These are phyloP conservation scores for Linnemannia zychae DNA, from an alignment of 192 early-diverging fungal genomes.

Conservation along the genomic window DNA sequence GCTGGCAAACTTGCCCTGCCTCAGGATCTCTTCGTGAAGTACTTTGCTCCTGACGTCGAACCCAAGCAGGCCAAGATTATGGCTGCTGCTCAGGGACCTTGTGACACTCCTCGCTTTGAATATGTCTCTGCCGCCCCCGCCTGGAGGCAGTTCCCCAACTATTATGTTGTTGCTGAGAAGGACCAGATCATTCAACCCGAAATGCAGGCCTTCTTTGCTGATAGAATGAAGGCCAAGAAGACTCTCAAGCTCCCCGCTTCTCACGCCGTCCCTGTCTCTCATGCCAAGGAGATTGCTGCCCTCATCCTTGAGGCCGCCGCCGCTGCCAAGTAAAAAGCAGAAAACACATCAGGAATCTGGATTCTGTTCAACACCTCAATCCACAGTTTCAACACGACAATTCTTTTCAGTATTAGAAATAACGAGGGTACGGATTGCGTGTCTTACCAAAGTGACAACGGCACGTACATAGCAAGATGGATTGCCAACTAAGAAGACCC, in stretches of 20 bases:
- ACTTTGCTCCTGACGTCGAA: conserved; percentile 18
- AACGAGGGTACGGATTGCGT: too few relatives aligned
- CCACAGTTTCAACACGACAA: not conserved
- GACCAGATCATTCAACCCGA: conserved; percentile 17
- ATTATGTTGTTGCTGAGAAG: not conserved
- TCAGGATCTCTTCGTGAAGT: conserved; percentile 14
- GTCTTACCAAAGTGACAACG: not conserved
- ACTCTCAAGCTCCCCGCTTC: not conserved
- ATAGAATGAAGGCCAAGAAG: conserved; percentile 9
- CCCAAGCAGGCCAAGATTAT: not conserved
- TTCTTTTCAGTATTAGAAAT: too few relatives aligned
- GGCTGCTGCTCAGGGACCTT: conserved; percentile 13
- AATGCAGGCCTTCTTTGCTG: conserved; percentile 1
- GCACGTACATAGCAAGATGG: not conserved
- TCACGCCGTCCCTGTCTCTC: conserved; percentile 8
- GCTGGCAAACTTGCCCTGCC: not conserved
- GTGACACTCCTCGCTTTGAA: not conserved
- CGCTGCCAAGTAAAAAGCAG: not conserved
- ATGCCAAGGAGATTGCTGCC: not conserved
- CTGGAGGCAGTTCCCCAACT: conserved; percentile 14
- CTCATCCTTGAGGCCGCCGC: conserved; percentile 11
- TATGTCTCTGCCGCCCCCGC: not conserved
- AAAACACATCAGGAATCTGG: not conserved
- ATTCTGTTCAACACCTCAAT: not conserved
- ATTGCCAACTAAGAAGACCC: not conserved